Evolutionary conservation across 192 early-diverging fungal genomes (phyloP).

Genomic region (Coemansia sp.): DNA sequence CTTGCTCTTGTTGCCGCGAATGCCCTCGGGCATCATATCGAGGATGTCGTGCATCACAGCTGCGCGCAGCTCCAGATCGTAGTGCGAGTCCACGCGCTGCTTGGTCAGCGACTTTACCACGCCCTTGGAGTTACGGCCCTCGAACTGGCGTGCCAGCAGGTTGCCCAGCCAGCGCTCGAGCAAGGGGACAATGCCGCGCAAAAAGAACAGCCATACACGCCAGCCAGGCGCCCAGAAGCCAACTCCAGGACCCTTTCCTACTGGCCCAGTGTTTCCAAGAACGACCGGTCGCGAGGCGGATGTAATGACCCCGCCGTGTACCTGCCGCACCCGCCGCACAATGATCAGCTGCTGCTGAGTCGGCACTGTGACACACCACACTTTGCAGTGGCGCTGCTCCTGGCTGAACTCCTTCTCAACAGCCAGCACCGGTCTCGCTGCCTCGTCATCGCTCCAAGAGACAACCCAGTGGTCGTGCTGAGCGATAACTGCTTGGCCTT

Average conservation of each 20-base stretch:
- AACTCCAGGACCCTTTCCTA: constrained; percentile 97
- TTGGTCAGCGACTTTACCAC: constrained; percentile 99
- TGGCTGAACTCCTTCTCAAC: constrained; percentile 17
- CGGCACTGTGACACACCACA: constrained; percentile 50
- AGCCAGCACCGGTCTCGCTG: constrained; percentile 21
- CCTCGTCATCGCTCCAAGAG: constrained; percentile 8
- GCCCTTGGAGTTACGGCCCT: constrained; percentile 95
- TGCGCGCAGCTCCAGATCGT: constrained; percentile 96
- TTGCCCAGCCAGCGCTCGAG: constrained; percentile 99
- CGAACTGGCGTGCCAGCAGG: constrained; percentile 97
- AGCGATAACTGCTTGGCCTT: background rate
- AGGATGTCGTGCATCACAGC: constrained; percentile 99
- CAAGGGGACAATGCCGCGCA: constrained; percentile 97
- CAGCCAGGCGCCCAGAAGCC: constrained; percentile 99
- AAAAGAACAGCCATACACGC: constrained; percentile 99
- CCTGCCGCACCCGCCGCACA: constrained; percentile 28
- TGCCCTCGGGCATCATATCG: constrained; percentile 99
- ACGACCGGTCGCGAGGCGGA: constrained; percentile 48
- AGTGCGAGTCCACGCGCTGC: constrained; percentile 98
- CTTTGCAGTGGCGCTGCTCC: constrained; percentile 20
- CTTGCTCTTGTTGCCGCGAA: constrained; percentile 94
- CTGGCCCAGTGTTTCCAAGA: constrained; percentile 75
- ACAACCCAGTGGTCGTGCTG: constrained; percentile 18
- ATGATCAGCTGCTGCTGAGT: constrained; percentile 39
- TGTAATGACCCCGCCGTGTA: constrained; percentile 10